Conservation (phyloP, 106 monocot species). For the Alisma plantagoaquatica region DNA sequence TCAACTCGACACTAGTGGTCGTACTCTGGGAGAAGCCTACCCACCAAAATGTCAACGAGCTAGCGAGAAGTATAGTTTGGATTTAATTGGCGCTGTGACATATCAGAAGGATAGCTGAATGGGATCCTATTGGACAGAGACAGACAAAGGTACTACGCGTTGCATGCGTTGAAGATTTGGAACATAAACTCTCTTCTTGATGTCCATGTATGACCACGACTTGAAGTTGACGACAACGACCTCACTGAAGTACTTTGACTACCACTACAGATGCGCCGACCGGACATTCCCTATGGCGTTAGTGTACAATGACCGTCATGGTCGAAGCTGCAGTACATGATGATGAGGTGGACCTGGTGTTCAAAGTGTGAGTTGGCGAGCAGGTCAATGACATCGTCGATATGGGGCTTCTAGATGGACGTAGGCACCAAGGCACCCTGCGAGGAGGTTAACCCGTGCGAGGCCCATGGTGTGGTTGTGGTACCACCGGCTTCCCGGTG, state of each 20-base stretch:
- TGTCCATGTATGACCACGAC: conserved; percentile 57
- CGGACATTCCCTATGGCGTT: no score
- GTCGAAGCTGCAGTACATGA: conserved; percentile 63
- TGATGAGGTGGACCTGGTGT: conserved; percentile 33
- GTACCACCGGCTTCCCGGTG: conserved; percentile 58
- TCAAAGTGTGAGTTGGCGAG: conserved; percentile 35
- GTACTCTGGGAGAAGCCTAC: no score
- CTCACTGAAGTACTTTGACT: no score
- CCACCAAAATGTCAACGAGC: no score
- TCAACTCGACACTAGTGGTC: no score
- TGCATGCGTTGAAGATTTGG: no score
- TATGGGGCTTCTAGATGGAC: conserved; percentile 26
- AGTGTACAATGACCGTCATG: conserved; percentile 28
- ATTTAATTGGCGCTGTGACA: no score
- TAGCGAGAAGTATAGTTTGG: no score
- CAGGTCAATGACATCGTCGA: conserved; percentile 28
- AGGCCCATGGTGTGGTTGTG: conserved; percentile 25
- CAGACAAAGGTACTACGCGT: no score
- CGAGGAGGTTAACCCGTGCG: conserved; percentile 17
- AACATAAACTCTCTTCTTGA: no score
- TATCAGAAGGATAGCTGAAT: no score
- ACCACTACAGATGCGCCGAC: conserved; percentile 66
- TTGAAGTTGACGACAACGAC: conserved; percentile 65
- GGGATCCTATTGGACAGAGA: no score
- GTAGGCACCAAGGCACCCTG: conserved; percentile 53